These are phyloP conservation scores for Camillea tinctor DNA, from an alignment of 2,329 filamentous ascomycete genomes.

Conservation along the genomic window DNA sequence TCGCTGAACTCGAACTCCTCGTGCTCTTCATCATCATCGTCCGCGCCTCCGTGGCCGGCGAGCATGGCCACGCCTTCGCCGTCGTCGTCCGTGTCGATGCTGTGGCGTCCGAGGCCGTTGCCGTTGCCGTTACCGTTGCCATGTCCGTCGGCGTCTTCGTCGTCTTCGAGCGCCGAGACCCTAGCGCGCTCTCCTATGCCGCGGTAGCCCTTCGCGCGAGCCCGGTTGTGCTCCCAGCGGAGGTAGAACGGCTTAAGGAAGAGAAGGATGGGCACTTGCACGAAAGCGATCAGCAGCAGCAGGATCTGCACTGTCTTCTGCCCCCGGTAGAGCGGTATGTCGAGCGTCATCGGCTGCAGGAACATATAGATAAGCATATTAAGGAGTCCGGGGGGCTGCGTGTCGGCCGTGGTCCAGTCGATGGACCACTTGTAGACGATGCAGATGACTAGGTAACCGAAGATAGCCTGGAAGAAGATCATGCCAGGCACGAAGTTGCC, in stretches of 20 bases:
- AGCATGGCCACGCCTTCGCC: slow-evolving; percentile 56
- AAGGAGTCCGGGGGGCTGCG: slow-evolving; percentile 78
- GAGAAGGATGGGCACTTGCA: slow-evolving; percentile 85
- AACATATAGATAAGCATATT: slow-evolving; percentile 99
- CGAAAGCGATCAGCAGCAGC: slow-evolving; percentile 76
- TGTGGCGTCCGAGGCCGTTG: slow-evolving; percentile 62
- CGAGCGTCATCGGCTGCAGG: slow-evolving; percentile 73
- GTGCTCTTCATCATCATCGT: slow-evolving; percentile 77
- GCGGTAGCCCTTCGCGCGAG: slow-evolving; percentile 84
- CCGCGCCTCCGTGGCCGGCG: slow-evolving; percentile 57
- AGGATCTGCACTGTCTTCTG: slow-evolving; percentile 75
- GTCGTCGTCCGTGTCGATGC: slow-evolving; percentile 60
- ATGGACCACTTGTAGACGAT: slow-evolving; percentile 98
- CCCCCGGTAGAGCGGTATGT: slow-evolving; percentile 73
- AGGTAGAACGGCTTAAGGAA: slow-evolving; percentile 97
- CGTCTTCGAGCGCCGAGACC: slow-evolving; percentile 80
- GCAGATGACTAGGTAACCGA: slow-evolving; percentile 90
- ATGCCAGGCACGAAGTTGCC: slow-evolving; percentile 97
- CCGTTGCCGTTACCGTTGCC: slow-evolving; percentile 33
- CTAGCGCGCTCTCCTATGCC: slow-evolving; percentile 86
- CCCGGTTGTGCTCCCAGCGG: slow-evolving; percentile 87
- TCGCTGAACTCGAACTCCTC: slow-evolving; percentile 98
- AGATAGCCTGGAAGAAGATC: slow-evolving; percentile 99
- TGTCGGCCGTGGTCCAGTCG: slow-evolving; percentile 70
- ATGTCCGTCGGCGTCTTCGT: slow-evolving; percentile 71